Evolutionary conservation across 2,329 filamentous ascomycete genomes (phyloP).

Genomic region (Mycocentrospora acerina): DNA sequence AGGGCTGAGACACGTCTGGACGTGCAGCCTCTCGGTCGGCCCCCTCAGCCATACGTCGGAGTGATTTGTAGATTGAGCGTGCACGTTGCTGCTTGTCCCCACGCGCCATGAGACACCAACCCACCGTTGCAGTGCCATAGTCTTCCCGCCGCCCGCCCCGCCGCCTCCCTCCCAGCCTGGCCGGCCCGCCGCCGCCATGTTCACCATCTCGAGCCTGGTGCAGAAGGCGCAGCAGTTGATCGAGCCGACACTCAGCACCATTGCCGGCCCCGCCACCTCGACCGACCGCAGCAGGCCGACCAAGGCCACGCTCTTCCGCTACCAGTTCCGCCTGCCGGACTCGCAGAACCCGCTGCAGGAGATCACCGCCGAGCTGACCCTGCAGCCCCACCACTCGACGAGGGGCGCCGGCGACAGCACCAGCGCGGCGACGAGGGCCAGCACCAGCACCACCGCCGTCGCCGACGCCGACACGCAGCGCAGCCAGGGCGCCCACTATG

Average conservation of each 20-base stretch:
- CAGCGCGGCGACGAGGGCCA: background rate
- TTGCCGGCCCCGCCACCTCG: conserved; percentile 60
- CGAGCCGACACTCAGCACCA: conserved; percentile 74
- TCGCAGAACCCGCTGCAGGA: conserved; percentile 93
- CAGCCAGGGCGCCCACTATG: conserved; percentile 79
- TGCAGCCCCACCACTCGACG: conserved; percentile 65
- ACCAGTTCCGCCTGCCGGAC: conserved; percentile 92
- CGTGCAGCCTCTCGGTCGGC: too few species aligned
- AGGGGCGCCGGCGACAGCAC: conserved; percentile 44
- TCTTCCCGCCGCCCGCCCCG: conserved; percentile 5
- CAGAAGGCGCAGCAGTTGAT: conserved; percentile 96
- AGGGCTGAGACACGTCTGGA: too few species aligned
- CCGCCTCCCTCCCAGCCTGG: conserved; percentile 10
- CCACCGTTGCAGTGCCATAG: conserved; percentile 15
- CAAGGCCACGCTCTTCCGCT: conserved; percentile 89
- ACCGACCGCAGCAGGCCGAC: conserved; percentile 76
- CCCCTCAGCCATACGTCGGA: too few species aligned
- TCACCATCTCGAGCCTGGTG: conserved; percentile 74
- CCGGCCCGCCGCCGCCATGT: conserved; percentile 36
- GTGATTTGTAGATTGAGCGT: background rate
- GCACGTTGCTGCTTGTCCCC: conserved; percentile 10
- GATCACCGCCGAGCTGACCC: conserved; percentile 92
- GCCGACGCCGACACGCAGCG: conserved; percentile 64
- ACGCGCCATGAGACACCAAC: conserved; percentile 31
- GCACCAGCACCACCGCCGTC: too few species aligned